A percentile compares a stretch with the other conserved stretches of the same genome.
Conservation (phyloP, 148 eudicot species). For the Rhododendron williamsianum region DNA sequence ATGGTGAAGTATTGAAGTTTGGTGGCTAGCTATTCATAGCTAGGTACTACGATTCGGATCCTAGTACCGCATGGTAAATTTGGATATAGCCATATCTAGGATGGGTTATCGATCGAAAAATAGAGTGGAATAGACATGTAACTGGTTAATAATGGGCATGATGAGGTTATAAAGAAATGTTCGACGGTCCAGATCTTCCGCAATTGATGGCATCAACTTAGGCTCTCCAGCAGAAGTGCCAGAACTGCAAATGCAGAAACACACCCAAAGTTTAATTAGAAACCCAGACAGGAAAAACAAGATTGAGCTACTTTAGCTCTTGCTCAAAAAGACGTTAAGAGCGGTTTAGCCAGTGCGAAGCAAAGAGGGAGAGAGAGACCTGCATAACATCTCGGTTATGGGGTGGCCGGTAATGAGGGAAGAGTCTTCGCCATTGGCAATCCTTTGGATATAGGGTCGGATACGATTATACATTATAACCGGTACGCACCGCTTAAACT, state of each 20-base stretch:
- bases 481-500: slow-evolving; percentile 54
- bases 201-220: slow-evolving; percentile 71
- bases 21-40: too few species aligned
- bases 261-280: neutral
- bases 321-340: neutral
- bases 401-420: slow-evolving; percentile 51
- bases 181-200: slow-evolving; percentile 73
- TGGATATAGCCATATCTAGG: neutral
- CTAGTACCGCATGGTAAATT: too few species aligned
- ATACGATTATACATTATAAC: slow-evolving; percentile 47
- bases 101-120: neutral
- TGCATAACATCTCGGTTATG: slow-evolving; percentile 73
- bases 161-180: slow-evolving; percentile 64
- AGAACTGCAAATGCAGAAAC: slow-evolving; percentile 41
- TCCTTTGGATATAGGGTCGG: slow-evolving; percentile 57
- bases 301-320: too few species aligned
- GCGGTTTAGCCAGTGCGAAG: too few species aligned
- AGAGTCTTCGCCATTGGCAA: slow-evolving; percentile 69
- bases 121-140: slow-evolving; percentile 2
- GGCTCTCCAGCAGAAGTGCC: slow-evolving; percentile 82
- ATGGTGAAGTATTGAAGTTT: too few species aligned
- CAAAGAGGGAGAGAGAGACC: slow-evolving; percentile 26
- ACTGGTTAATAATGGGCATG: slow-evolving; percentile 73
- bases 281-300: neutral
- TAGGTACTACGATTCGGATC: too few species aligned